Evolutionary conservation across 805 yeast species (phyloP), one percentile per base, ranked within the genome.

Genomic region (Metschnikowia chrysomelidarum): DNA sequence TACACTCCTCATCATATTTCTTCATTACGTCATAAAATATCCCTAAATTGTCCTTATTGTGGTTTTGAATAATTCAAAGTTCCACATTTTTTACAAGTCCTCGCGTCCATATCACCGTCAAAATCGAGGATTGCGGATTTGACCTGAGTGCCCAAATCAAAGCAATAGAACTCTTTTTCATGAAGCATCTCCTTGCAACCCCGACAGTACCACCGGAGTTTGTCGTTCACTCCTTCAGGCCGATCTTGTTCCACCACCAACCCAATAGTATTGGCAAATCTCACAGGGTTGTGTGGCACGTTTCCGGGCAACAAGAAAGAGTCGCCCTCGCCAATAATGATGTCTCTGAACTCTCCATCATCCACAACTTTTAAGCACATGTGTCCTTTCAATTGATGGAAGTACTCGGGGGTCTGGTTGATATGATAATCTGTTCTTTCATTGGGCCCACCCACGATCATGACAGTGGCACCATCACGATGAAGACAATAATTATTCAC

Each of bases 381-480:
- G 17, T 71, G 67, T 2, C 97, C 97, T 59, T 86, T 86, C 57
- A 82, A 76, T 70, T 84, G 91, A 61, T 82, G 80, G 58, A 89
- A 89, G 76, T 87, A 89, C 53, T 89, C 97, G 0, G 97, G 96
- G 0, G 97, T 89, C 50, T 87, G 94, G 54, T 89, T 89, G 31
- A 89, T 76, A 54, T 89, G 97, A 56, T 87, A 89, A 56, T 89
- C 97, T 0, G 95, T 88, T 39, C 97, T 71, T 52, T 82, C 95
- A 57, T 89, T 89, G 3, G 97, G 97, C 0, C 97, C 97, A 11
- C 97, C 97, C 2, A 89, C 95, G 33, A 88, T 80, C 96, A 89
- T 89, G 23, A 88, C 87, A 0, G 96, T 88, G 57, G 84, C 85
- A 0, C 96, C 96, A 4, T 94, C 96, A 30, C 88, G 70, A 59